phyloP scores from a whole-genome alignment of 176 grass and related monocot genomes.

The Oryza brachyantha region DNA sequence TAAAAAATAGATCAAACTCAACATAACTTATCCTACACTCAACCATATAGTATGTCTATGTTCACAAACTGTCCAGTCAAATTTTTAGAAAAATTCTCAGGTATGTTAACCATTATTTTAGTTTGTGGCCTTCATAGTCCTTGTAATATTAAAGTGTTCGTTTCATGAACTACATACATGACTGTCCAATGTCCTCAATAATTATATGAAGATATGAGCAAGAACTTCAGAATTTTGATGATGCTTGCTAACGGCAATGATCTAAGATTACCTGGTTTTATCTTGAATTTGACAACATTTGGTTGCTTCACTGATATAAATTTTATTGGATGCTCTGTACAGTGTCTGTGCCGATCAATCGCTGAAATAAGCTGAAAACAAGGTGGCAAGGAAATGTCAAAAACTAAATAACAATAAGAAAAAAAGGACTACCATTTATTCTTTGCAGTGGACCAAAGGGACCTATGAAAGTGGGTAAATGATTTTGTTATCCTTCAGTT shows the following conservation, averaged over 20 bases:
- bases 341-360: slow-evolving; percentile 78
- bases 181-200: background rate
- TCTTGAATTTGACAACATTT: slow-evolving; percentile 92
- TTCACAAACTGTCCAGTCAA: background rate
- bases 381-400: background rate
- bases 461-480: background rate
- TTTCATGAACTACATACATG: too few species aligned
- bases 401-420: slow-evolving; percentile 1
- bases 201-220: background rate
- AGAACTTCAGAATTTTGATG: slow-evolving; percentile 16
- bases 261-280: slow-evolving; percentile 72
- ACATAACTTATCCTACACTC: background rate
- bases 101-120: background rate
- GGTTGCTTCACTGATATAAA: slow-evolving; percentile 88
- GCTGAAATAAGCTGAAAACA: slow-evolving; percentile 80
- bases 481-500: background rate
- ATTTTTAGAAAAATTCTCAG: background rate
- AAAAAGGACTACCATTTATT: background rate
- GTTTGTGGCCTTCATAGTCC: background rate
- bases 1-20: background rate
- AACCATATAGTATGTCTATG: background rate
- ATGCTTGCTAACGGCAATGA: background rate
- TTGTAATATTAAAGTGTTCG: background rate
- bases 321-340: slow-evolving; percentile 94
- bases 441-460: background rate